Evolutionary conservation across 2,329 filamentous ascomycete genomes (phyloP).

Genomic region (Chrysoporthe deuterocubensis): DNA sequence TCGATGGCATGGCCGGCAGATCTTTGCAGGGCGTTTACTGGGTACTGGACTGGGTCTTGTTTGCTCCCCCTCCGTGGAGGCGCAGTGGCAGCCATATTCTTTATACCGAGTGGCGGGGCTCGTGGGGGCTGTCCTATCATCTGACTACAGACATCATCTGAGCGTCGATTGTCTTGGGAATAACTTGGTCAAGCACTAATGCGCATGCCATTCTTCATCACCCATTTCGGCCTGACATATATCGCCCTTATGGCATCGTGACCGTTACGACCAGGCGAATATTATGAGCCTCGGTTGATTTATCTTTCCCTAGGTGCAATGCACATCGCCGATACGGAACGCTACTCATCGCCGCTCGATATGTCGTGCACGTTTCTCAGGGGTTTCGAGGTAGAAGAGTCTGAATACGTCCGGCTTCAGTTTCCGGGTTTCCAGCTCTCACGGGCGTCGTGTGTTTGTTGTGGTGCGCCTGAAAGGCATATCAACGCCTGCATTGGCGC

Average conservation of each 20-base stretch:
- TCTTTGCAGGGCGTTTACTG: not conserved
- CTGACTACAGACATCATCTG: not conserved
- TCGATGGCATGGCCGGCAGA: not conserved
- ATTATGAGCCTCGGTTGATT: not conserved
- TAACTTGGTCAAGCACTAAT: not conserved
- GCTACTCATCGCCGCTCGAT: not conserved
- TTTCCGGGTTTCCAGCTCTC: not conserved
- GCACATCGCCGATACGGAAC: not conserved
- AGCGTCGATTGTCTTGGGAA: not conserved
- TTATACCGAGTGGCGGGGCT: not conserved
- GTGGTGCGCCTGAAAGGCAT: not conserved
- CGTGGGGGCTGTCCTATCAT: not conserved
- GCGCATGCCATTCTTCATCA: not conserved
- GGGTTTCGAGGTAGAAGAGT: not conserved
- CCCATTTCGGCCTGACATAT: not conserved
- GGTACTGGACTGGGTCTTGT: not conserved
- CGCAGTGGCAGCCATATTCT: not conserved
- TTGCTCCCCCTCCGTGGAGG: not conserved
- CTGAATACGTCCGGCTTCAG: not conserved
- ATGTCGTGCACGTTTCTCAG: not conserved
- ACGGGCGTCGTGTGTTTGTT: not conserved
- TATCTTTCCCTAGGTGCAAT: not conserved
- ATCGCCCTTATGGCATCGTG: not conserved
- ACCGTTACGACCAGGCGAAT: not conserved
- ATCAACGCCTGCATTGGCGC: not conserved